Percentiles rank a stretch among this genome's conserved stretches.
Evolutionary conservation across 2,329 filamentous ascomycete genomes (phyloP).

Genomic region (Ophiocordyceps sinensis): DNA sequence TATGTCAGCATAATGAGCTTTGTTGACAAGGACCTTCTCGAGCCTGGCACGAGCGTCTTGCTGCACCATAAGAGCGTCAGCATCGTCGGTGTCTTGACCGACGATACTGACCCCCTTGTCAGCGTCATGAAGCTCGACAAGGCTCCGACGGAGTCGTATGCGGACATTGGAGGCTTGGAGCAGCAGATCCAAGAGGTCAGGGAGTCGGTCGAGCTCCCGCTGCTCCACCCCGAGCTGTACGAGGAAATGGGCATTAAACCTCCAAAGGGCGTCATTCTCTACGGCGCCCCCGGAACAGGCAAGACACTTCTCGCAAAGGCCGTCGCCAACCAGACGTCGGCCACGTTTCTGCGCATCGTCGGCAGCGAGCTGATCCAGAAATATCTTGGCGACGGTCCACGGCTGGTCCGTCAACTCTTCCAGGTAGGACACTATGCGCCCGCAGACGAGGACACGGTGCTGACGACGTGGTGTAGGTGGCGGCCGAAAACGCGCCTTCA

Average conservation of each 20-base stretch:
- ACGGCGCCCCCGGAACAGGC: constrained; percentile 91
- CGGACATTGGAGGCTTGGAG: constrained; percentile 94
- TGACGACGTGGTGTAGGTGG: constrained; percentile 45
- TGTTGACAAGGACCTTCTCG: constrained; percentile 94
- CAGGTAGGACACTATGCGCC: constrained; percentile 35
- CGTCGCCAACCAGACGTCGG: constrained; percentile 96
- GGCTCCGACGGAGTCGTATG: constrained; percentile 94
- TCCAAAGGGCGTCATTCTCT: constrained; percentile 97
- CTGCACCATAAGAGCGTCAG: constrained; percentile 97
- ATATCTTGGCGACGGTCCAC: constrained; percentile 90
- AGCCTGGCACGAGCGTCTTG: constrained; percentile 88
- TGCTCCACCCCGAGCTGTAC: constrained; percentile 92
- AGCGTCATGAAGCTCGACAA: constrained; percentile 99
- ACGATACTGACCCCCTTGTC: constrained; percentile 88
- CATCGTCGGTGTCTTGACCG: constrained; percentile 91
- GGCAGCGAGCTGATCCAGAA: constrained; percentile 97
- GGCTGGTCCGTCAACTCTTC: constrained; percentile 91
- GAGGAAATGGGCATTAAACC: constrained; percentile 99
- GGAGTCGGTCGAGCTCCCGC: constrained; percentile 88
- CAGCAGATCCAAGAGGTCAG: constrained; percentile 93
- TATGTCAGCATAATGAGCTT: constrained; percentile 99
- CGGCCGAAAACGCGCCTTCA: constrained; percentile 86
- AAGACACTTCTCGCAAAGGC: constrained; percentile 95
- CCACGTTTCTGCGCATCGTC: constrained; percentile 93
- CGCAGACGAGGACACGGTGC: constrained; percentile 2